These are phyloP conservation scores for Cucurbita ficifolia DNA, from an alignment of 306 rosid species.

Conservation along the genomic window DNA sequence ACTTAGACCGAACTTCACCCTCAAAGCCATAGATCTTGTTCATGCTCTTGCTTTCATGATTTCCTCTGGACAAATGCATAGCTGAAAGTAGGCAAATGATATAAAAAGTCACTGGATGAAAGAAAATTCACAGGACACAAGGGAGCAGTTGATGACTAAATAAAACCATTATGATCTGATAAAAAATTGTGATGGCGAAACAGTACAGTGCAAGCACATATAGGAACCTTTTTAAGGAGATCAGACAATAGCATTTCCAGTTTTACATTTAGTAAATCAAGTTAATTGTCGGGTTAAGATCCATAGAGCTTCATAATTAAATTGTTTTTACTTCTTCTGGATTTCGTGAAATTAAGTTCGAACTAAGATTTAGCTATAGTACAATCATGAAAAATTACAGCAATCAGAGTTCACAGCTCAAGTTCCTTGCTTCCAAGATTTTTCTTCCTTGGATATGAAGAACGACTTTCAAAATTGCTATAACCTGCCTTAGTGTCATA, in stretches of 20 bases:
- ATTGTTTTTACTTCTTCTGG: no score
- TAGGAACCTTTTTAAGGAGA: not conserved
- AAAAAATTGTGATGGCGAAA: not conserved
- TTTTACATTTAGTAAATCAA: not conserved
- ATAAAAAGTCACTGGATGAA: not conserved
- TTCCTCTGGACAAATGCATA: slow-evolving; percentile 85
- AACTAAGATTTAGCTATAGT: not conserved
- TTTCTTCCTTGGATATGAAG: not conserved
- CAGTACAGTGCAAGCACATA: not conserved
- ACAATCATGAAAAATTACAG: not conserved
- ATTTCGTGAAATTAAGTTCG: not conserved
- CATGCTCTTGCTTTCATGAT: slow-evolving; percentile 99
- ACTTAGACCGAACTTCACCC: slow-evolving; percentile 91
- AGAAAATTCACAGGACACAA: not conserved
- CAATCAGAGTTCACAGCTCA: not conserved
- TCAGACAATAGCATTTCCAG: not conserved
- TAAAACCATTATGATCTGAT: not conserved
- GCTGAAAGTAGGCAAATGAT: slow-evolving; percentile 37
- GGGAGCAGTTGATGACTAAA: not conserved
- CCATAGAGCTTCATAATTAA: not conserved
- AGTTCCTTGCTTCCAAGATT: not conserved
- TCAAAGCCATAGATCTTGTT: slow-evolving; percentile 98
- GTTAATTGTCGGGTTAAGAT: not conserved
- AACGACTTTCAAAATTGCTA: not conserved
- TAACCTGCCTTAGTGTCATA: not conserved